phyloP scores from a whole-genome alignment of 495 filamentous ascomycete species.

The Lindgomyces ingoldianus region DNA sequence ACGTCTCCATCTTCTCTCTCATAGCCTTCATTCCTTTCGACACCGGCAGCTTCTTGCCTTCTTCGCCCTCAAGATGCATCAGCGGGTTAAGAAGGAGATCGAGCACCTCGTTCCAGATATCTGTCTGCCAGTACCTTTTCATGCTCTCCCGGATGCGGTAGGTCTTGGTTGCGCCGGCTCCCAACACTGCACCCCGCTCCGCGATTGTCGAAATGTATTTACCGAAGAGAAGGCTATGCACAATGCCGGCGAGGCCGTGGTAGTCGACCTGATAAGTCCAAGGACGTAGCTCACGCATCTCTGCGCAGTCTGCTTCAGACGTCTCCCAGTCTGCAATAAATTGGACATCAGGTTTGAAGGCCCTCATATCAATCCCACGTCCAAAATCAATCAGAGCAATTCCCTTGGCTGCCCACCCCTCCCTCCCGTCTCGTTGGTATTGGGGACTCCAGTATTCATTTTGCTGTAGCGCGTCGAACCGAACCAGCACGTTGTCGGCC shows the following conservation, averaged over 20 bases:
- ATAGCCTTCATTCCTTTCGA: slow-evolving; percentile 63
- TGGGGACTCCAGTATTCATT: slow-evolving; percentile 54
- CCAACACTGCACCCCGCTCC: slow-evolving; percentile 44
- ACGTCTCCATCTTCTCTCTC: slow-evolving; percentile 79
- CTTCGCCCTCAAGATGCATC: slow-evolving; percentile 60
- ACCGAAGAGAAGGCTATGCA: slow-evolving; percentile 87
- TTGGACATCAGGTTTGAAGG: slow-evolving; percentile 72
- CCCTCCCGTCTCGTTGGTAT: slow-evolving; percentile 69
- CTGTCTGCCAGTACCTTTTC: slow-evolving; percentile 94
- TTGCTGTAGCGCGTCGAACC: slow-evolving; percentile 60
- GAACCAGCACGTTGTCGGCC: slow-evolving; percentile 89
- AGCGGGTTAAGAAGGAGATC: slow-evolving; percentile 84
- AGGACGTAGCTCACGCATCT: slow-evolving; percentile 86
- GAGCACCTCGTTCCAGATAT: slow-evolving; percentile 83
- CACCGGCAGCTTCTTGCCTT: slow-evolving; percentile 63
- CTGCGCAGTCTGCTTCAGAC: slow-evolving; percentile 78
- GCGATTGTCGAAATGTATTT: slow-evolving; percentile 83
- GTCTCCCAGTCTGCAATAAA: slow-evolving; percentile 97
- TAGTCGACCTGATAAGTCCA: slow-evolving; percentile 98
- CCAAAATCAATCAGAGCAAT: slow-evolving; percentile 92
- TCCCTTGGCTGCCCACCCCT: slow-evolving; percentile 80
- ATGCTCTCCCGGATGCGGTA: slow-evolving; percentile 73
- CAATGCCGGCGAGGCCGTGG: slow-evolving; percentile 80
- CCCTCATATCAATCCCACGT: slow-evolving; percentile 87
- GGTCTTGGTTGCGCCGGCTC: slow-evolving; percentile 57